phyloP scores from a whole-genome alignment of 1,284 basidiomycete species.

The Flammula alnicola region DNA sequence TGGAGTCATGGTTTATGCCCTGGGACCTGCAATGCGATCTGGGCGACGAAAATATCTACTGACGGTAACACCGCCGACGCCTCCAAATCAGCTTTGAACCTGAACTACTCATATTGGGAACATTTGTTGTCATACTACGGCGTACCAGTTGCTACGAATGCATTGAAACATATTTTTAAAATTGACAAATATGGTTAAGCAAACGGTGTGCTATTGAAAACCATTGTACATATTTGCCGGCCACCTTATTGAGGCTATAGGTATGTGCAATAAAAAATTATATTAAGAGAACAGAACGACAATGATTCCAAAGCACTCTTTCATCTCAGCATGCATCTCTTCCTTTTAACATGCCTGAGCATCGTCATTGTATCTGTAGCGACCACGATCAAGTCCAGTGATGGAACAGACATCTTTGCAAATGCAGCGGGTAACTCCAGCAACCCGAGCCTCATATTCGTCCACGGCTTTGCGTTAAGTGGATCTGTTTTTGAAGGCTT shows the following conservation, averaged over 20 bases:
- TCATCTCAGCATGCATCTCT: background rate
- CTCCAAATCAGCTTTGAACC: background rate
- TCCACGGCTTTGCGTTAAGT: constrained; percentile 24
- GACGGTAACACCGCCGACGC: constrained; percentile 1
- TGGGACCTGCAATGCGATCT: too few species aligned
- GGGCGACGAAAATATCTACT: too few species aligned
- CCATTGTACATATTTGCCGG: background rate
- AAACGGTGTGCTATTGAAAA: background rate
- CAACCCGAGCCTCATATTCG: constrained; percentile 22
- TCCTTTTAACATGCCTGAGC: background rate
- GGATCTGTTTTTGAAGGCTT: constrained; percentile 22
- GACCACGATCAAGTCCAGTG: constrained; percentile 17
- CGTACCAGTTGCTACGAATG: background rate
- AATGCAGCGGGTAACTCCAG: constrained; percentile 15
- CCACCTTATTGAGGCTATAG: background rate
- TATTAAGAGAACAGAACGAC: background rate
- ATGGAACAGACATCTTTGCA: constrained; percentile 22
- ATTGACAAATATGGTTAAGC: background rate
- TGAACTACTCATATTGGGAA: background rate
- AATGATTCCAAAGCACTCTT: background rate
- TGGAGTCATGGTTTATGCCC: too few species aligned
- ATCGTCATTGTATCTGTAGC: background rate
- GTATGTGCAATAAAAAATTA: background rate
- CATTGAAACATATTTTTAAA: background rate
- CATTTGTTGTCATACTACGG: background rate